Evolutionary conservation across 129 eudicot species (phyloP).

Genomic region (Cynara cardunculus): DNA sequence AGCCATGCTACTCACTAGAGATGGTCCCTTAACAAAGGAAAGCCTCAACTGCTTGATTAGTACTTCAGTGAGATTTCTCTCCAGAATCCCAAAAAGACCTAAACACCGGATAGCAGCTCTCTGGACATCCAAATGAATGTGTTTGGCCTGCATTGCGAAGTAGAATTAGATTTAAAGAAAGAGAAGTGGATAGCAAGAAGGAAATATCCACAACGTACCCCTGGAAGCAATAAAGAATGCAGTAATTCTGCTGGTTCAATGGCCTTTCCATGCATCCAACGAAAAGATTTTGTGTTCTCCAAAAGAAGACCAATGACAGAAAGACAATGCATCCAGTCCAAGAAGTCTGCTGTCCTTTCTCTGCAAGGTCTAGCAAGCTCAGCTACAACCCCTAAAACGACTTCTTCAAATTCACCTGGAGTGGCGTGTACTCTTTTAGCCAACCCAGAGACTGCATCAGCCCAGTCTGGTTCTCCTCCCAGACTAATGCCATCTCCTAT

Average conservation of each 20-base stretch:
- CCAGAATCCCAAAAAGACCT: constrained; percentile 90
- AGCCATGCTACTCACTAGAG: constrained; percentile 60
- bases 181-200: neutral
- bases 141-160: constrained; percentile 59
- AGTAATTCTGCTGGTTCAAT: constrained; percentile 80
- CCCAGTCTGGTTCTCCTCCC: constrained; percentile 93
- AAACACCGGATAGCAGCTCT: constrained; percentile 87
- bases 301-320: constrained; percentile 75
- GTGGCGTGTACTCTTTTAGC: constrained; percentile 71
- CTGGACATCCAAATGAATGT: constrained; percentile 80
- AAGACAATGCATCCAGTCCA: constrained; percentile 96
- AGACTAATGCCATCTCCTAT: constrained; percentile 95
- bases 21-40: constrained; percentile 61
- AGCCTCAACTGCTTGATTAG: constrained; percentile 62
- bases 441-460: constrained; percentile 69
- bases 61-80: constrained; percentile 58
- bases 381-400: constrained; percentile 55
- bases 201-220: constrained; percentile 38
- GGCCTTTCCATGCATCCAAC: constrained; percentile 68
- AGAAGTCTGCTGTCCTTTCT: constrained; percentile 84
- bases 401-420: constrained; percentile 88
- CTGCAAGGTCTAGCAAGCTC: constrained; percentile 89
- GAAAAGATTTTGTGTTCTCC: constrained; percentile 67
- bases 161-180: neutral
- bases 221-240: constrained; percentile 76